These are phyloP conservation scores for Trichophyton mentagrophytes DNA, from an alignment of 2,329 filamentous ascomycete species.

Conservation along the genomic window DNA sequence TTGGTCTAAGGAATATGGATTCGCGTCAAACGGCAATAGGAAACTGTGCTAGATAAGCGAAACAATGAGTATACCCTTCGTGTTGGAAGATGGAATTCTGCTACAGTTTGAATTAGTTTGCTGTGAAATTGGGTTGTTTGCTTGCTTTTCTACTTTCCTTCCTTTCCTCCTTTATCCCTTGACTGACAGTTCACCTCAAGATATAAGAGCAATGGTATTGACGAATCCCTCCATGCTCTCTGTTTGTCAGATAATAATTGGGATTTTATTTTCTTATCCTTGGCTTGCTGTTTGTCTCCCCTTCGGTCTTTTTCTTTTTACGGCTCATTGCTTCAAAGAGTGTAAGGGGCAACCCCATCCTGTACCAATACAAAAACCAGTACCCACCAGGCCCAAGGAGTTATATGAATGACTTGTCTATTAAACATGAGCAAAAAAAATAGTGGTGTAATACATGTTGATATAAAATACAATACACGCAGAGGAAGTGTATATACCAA, in stretches of 20 bases:
- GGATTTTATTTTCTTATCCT: background rate
- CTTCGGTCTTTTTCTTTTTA: background rate
- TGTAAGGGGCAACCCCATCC: background rate
- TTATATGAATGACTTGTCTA: background rate
- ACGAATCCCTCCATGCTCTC: background rate
- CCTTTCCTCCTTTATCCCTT: background rate
- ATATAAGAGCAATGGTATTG: background rate
- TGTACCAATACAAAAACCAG: background rate
- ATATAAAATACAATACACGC: slow-evolving; percentile 4
- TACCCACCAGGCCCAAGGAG: background rate
- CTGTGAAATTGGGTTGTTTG: slow-evolving; percentile 1
- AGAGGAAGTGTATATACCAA: background rate
- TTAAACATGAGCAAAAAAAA: background rate
- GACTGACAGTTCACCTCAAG: background rate
- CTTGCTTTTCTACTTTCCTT: background rate
- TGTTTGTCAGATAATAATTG: background rate
- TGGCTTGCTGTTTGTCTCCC: background rate
- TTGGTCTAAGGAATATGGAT: background rate
- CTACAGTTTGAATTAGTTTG: slow-evolving; percentile 1
- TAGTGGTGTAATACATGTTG: background rate
- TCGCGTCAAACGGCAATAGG: background rate
- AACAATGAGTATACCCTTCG: background rate
- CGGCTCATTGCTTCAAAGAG: background rate
- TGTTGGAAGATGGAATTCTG: background rate
- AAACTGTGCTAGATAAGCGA: background rate